Base-by-base conservation (phyloP, 139 green algal species). In the Tetradesmus obliquus region DNA sequence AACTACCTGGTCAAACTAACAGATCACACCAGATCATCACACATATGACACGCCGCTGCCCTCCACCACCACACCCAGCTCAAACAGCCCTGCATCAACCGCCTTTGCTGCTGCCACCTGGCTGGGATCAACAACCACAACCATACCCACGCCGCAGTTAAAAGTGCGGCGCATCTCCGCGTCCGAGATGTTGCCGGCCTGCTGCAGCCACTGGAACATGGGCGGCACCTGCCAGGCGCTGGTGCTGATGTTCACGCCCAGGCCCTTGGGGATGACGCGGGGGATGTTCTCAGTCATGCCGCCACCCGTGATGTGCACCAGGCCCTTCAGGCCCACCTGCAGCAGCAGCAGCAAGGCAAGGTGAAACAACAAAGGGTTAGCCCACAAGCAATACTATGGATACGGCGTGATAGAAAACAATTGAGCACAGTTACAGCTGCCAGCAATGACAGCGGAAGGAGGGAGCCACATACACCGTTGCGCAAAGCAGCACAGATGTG, bases 271-370 rank as follows among this genome's bases (percentile, higher is more conserved):
- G 88, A 99, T 94, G 51, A 99, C 95, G 9, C 98, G 95, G 0
- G 98, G 98, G 57, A 99, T 97, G 95, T 99, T 99, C 90, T 99
- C 98, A 6, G 97, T 95, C 94, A 99, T 99, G 91, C 98, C 98
- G 57, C 98, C 98, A n/a, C 98, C 98, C 10, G 98, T 99, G 94
- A 99, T 99, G 95, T 99, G 98, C n/a, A 99, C 97, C 32, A 98
- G 90, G 51, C 96, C 95, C 88, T 96, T 96, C 13, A 97, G 84
- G 2, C 92, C 93, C 51, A 94, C 87, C 79, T 93, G 69, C 45
- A 51, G n/a, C 60, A 71, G 5, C 22, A 91, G 55, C 58, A 93
- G 60, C 71, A 79, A n/a, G 5, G 6, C 9, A 20, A 22, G 19
- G 5, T 24, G 69, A 9, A 66, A 10, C 32, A 45, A 45, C 32